Percentiles rank a stretch among this genome's conserved stretches.
phyloP scores from a whole-genome alignment of 768 basidiomycete species.

The Mycena vitilis region DNA sequence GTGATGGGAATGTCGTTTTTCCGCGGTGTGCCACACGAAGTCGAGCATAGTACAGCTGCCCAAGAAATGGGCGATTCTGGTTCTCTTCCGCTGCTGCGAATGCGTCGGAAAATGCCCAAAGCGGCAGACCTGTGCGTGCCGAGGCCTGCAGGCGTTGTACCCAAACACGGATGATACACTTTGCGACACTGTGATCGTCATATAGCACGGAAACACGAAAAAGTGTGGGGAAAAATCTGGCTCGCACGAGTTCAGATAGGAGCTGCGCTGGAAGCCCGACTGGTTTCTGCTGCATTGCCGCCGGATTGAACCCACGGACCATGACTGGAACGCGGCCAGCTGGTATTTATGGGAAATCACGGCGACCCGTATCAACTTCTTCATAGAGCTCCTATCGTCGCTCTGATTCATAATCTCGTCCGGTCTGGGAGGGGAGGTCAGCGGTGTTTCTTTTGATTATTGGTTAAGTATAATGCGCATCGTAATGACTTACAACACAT shows the following conservation, averaged over 20 bases:
- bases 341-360: conserved; percentile 23
- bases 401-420: conserved; percentile 1
- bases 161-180: not conserved
- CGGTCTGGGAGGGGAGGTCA: not conserved
- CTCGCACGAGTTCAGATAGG: not conserved
- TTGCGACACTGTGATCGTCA: not conserved
- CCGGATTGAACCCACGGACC: conserved; percentile 19
- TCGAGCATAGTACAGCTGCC: conserved; percentile 10
- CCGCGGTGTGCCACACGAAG: not conserved
- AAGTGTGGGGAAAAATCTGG: not conserved
- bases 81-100: conserved; percentile 8
- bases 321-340: conserved; percentile 14
- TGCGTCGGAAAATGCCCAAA: conserved; percentile 8
- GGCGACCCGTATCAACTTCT: conserved; percentile 1
- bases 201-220: not conserved
- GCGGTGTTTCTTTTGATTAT: not conserved
- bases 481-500: conserved; percentile 12
- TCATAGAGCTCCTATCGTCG: not conserved
- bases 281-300: not conserved
- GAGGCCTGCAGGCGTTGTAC: not conserved
- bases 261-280: not conserved
- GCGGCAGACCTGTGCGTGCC: not conserved
- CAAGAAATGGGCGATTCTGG: conserved; percentile 12
- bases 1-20: not conserved
- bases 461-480: no score